phyloP scores from a whole-genome alignment of 768 basidiomycete species.

The Pleurotus tuoliensis region DNA sequence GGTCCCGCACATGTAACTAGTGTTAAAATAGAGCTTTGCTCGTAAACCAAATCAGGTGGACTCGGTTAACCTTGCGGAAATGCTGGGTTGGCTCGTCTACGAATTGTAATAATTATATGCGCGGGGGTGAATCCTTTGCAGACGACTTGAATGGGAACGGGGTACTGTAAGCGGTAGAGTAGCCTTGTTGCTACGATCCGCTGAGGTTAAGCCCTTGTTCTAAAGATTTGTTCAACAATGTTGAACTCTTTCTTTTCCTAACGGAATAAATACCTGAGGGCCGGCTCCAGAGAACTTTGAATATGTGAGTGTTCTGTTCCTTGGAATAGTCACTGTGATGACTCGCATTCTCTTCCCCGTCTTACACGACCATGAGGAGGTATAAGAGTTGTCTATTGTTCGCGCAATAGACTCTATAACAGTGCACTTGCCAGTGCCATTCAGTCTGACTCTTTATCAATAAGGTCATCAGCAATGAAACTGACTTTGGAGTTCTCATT shows the following conservation, averaged over 20 bases:
- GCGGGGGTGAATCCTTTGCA: slow-evolving; percentile 75
- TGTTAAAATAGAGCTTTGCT: slow-evolving; percentile 68
- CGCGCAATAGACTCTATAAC: no score
- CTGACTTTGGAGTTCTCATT: no score
- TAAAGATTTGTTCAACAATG: slow-evolving; percentile 52
- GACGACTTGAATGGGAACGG: slow-evolving; percentile 68
- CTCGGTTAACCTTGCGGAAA: slow-evolving; percentile 25
- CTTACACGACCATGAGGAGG: no score
- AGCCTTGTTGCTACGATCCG: slow-evolving; percentile 77
- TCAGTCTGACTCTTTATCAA: no score
- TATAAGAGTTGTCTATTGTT: no score
- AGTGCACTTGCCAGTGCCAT: no score
- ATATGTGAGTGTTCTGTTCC: no score
- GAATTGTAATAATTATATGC: slow-evolving; percentile 64
- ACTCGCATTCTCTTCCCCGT: no score
- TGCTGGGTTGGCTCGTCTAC: slow-evolving; percentile 33
- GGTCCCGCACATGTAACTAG: slow-evolving; percentile 62
- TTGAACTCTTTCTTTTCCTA: slow-evolving; percentile 38
- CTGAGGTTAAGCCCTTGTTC: slow-evolving; percentile 74
- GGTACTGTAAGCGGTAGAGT: slow-evolving; percentile 76
- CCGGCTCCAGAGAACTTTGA: no score
- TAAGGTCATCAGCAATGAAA: no score
- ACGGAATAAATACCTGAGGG: slow-evolving; percentile 22
- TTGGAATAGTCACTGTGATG: no score
- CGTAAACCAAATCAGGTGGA: slow-evolving; percentile 61